phyloP scores from a whole-genome alignment of 164 flowering plant genomes.

The Vitis rotundifolia region DNA sequence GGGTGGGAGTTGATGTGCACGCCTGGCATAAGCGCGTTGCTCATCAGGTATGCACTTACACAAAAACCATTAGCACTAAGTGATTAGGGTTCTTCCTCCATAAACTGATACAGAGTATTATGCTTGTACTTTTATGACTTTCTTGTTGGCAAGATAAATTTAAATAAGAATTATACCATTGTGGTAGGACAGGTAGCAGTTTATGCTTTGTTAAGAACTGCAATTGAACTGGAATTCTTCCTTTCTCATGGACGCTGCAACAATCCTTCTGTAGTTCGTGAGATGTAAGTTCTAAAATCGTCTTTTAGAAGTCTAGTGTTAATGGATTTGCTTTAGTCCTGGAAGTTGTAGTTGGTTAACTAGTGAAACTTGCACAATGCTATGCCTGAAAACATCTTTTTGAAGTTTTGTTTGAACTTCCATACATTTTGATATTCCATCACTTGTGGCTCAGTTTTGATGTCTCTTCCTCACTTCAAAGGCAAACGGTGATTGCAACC shows the following conservation, averaged over 20 bases:
- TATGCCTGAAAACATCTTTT: neutral
- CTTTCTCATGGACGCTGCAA: conserved; percentile 36
- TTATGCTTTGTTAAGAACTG: conserved; percentile 55
- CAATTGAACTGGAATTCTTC: conserved; percentile 36
- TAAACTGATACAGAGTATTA: neutral
- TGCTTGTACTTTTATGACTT: neutral
- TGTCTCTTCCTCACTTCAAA: neutral
- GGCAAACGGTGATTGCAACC: neutral
- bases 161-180: conserved; percentile 1
- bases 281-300: conserved; percentile 41
- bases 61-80: neutral
- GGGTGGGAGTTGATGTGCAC: conserved; percentile 69
- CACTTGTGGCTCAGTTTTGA: neutral
- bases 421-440: neutral
- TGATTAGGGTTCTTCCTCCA: conserved; percentile 2
- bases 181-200: conserved; percentile 54
- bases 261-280: conserved; percentile 33
- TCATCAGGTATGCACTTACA: conserved; percentile 42
- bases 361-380: neutral
- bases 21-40: conserved; percentile 63
- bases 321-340: neutral
- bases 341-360: neutral
- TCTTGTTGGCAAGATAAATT: neutral
- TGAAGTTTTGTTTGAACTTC: neutral
- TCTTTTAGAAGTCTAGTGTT: neutral